Conservation (phyloP, 2,329 filamentous ascomycete genomes). For the Beauveria australis region DNA sequence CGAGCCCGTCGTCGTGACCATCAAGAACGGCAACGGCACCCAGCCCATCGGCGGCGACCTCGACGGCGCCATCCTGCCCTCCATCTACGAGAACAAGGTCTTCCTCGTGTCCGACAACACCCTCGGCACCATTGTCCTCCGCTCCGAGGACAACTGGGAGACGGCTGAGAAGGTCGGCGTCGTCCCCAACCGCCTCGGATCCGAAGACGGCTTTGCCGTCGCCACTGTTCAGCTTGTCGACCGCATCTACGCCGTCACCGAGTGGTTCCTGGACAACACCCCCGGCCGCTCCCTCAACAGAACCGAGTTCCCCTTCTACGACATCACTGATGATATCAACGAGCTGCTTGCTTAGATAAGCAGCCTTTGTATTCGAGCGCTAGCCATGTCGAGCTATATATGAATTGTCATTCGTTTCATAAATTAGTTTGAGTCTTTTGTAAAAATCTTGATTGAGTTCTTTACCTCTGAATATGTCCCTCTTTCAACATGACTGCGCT, state of each 20-base stretch:
- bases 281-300: background rate
- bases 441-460: background rate
- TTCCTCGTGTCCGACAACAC: slow-evolving; percentile 24
- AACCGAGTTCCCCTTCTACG: background rate
- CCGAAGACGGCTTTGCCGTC: slow-evolving; percentile 12
- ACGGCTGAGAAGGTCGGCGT: slow-evolving; percentile 27
- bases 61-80: slow-evolving; percentile 27
- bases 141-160: slow-evolving; percentile 27
- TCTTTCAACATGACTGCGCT: background rate
- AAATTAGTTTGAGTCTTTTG: background rate
- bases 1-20: background rate
- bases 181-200: slow-evolving; percentile 16
- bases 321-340: background rate
- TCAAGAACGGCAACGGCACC: background rate
- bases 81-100: slow-evolving; percentile 24
- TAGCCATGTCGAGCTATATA: too few species aligned
- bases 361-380: background rate
- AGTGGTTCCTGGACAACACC: background rate
- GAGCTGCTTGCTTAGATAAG: background rate
- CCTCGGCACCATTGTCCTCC: slow-evolving; percentile 27
- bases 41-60: background rate
- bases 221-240: slow-evolving; percentile 13
- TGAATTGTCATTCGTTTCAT: background rate
- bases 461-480: background rate
- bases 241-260: background rate